Evolutionary conservation across 176 grass and related monocot genomes (phyloP), one percentile per base, ranked within the genome.

Genomic region (Aegilops umbellulata): DNA sequence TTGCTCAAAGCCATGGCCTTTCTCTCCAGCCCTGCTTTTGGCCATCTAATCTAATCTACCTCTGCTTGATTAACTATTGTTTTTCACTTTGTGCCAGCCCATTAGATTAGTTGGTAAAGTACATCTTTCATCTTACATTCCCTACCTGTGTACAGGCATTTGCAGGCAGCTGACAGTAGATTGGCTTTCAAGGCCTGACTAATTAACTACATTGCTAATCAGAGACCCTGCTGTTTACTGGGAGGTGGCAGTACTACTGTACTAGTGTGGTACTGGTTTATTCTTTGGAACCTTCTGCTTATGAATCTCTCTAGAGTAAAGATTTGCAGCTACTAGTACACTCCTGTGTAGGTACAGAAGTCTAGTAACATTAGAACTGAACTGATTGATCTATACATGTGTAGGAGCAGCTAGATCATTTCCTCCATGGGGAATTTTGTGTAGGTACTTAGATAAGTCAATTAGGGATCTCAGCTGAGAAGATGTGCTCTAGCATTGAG

Each of bases 11-110:
- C 63, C 85, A 83, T 82, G 85, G 73, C 2, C 39, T 41, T 41
- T 11, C 82, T 88, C 90, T 88, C 87, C 85, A 64, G 76, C 71
- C 76, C 83, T 89, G 86, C 89, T 83, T 90, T 92, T 86, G 17
- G 57, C 41, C 71, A 29, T 74, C 38, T 74, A 46, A 27, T 31
- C 64, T 66, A 7, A 88, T 61, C 30, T 69, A 58, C 10, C 80
- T 60, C 74, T 84, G 36, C 71, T 83, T 71, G 83, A 67, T 82
- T 74, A 47, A 47, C n/a, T 47, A 74, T 27, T 47, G 13, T 58
- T 74, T 69, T 75, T 93, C 81, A 87, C 88, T 91, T 73, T 84
- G 65, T 61, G 49, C 25, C 74, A 76, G 53, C 72, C 34, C 24
- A 55, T 79, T 78, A 47, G 42, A 90, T 83, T 65, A 74, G 10